Percentiles rank a stretch among this genome's conserved stretches.
Evolutionary conservation across 805 yeast genomes (phyloP).

Genomic region (Deakozyma indianensis): DNA sequence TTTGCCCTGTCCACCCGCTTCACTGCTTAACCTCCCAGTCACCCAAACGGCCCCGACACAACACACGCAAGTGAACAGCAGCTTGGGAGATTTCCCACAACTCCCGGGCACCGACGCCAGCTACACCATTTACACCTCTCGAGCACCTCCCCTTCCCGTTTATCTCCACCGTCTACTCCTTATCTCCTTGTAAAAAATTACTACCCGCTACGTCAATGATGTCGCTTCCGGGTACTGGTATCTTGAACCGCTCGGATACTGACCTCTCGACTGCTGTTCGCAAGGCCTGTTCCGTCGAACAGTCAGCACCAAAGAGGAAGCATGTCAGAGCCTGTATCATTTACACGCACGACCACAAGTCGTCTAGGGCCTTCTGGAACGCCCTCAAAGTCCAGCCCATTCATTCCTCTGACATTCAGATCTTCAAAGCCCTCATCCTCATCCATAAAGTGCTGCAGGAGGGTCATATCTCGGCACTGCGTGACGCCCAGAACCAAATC

Average conservation of each 20-base stretch:
- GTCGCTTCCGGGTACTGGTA: neutral
- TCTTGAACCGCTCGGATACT: slow-evolving; percentile 16
- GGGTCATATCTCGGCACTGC: slow-evolving; percentile 79
- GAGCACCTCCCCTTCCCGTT: too few species aligned
- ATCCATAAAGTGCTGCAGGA: slow-evolving; percentile 92
- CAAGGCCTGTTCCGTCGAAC: slow-evolving; percentile 79
- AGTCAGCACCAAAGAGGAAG: slow-evolving; percentile 86
- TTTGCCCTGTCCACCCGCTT: too few species aligned
- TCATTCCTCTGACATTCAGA: slow-evolving; percentile 66
- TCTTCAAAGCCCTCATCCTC: slow-evolving; percentile 73
- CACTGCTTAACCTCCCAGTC: too few species aligned
- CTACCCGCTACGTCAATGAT: neutral
- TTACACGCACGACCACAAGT: slow-evolving; percentile 90
- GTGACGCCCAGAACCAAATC: slow-evolving; percentile 65
- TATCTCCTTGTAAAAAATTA: too few species aligned
- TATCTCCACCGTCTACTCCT: too few species aligned
- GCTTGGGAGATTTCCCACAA: too few species aligned
- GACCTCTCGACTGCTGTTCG: slow-evolving; percentile 38
- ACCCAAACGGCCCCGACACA: too few species aligned
- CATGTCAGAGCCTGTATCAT: slow-evolving; percentile 94
- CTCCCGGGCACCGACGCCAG: too few species aligned
- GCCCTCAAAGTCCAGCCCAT: slow-evolving; percentile 66
- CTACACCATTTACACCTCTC: too few species aligned
- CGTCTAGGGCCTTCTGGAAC: slow-evolving; percentile 75
- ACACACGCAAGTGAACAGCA: too few species aligned